Evolutionary conservation across 1,284 basidiomycete genomes (phyloP).

Genomic region (Microbotryum saponariae): DNA sequence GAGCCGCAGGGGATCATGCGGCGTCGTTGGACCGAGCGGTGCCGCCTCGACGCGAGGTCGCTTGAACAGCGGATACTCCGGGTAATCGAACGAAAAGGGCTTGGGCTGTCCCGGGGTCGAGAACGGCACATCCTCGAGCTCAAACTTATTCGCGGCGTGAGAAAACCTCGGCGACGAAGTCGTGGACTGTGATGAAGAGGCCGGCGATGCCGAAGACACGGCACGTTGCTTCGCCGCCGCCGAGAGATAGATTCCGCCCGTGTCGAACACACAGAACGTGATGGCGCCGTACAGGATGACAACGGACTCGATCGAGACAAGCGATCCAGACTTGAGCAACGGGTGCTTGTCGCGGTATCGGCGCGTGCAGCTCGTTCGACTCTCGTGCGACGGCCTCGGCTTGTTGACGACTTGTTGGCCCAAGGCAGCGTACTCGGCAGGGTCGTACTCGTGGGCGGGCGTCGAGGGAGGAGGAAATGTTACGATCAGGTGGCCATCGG

Average conservation of each 20-base stretch:
- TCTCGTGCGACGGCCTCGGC: slow-evolving; percentile 50
- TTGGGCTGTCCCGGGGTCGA: slow-evolving; percentile 1
- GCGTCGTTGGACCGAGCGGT: background rate
- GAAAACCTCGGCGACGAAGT: background rate
- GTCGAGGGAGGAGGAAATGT: slow-evolving; percentile 59
- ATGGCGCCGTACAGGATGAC: slow-evolving; percentile 33
- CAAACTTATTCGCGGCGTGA: slow-evolving; percentile 9
- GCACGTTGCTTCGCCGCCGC: slow-evolving; percentile 11
- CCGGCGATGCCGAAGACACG: background rate
- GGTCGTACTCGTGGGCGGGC: slow-evolving; percentile 56
- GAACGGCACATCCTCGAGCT: slow-evolving; percentile 23
- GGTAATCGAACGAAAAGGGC: background rate
- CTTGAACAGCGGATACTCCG: background rate
- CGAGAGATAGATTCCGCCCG: slow-evolving; percentile 29
- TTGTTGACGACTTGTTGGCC: slow-evolving; percentile 68
- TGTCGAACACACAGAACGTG: slow-evolving; percentile 36
- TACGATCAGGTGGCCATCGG: slow-evolving; percentile 57
- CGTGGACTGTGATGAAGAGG: slow-evolving; percentile 3
- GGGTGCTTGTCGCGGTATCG: slow-evolving; percentile 78
- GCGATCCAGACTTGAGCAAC: slow-evolving; percentile 29
- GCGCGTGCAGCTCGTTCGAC: slow-evolving; percentile 86
- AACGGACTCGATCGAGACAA: slow-evolving; percentile 35
- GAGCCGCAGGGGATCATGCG: background rate
- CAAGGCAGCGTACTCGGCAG: slow-evolving; percentile 73
- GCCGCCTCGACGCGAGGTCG: background rate